A percentile compares a stretch with the other conserved stretches of the same genome.
phyloP scores from a whole-genome alignment of 2,329 filamentous ascomycete species.

The Colletotrichum magnum region DNA sequence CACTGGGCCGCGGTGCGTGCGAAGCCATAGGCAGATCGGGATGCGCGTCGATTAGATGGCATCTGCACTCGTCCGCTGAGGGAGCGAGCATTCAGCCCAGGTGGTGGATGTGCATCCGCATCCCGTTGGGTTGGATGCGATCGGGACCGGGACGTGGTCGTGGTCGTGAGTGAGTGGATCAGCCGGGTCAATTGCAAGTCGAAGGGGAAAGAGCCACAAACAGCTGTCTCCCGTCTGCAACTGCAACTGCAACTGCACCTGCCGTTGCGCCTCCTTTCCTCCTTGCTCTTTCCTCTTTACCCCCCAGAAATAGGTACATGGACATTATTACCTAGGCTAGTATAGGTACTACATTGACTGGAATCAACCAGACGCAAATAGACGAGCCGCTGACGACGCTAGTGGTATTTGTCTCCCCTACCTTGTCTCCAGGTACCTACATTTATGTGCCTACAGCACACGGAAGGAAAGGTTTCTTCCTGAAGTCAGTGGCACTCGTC shows the following conservation, averaged over 20 bases:
- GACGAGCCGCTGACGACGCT: constrained; percentile 5
- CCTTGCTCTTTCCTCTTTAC: constrained; percentile 28
- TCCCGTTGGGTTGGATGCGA: not conserved
- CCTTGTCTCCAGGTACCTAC: not conserved
- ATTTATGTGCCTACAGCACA: too few species aligned
- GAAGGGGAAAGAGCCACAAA: constrained; percentile 26
- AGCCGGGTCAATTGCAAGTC: constrained; percentile 17
- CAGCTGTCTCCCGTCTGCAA: not conserved
- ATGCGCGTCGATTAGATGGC: constrained; percentile 39
- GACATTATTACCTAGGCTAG: constrained; percentile 2
- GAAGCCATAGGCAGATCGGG: constrained; percentile 14
- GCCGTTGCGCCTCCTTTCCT: constrained; percentile 19
- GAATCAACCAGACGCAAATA: constrained; percentile 35
- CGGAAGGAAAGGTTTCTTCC: too few species aligned
- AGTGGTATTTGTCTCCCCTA: constrained; percentile 5
- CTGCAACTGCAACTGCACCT: constrained; percentile 1
- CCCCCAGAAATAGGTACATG: constrained; percentile 2
- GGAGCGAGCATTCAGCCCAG: constrained; percentile 1
- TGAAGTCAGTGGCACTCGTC: not conserved
- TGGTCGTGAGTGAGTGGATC: constrained; percentile 11
- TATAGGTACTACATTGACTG: not conserved
- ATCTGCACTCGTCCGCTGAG: constrained; percentile 32
- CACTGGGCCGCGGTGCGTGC: constrained; percentile 4
- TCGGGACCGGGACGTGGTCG: not conserved
- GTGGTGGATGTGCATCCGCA: constrained; percentile 30